Evolutionary conservation across 805 yeast species (phyloP), one percentile per base, ranked within the genome.

Genomic region (Myxozyma mucilagina): DNA sequence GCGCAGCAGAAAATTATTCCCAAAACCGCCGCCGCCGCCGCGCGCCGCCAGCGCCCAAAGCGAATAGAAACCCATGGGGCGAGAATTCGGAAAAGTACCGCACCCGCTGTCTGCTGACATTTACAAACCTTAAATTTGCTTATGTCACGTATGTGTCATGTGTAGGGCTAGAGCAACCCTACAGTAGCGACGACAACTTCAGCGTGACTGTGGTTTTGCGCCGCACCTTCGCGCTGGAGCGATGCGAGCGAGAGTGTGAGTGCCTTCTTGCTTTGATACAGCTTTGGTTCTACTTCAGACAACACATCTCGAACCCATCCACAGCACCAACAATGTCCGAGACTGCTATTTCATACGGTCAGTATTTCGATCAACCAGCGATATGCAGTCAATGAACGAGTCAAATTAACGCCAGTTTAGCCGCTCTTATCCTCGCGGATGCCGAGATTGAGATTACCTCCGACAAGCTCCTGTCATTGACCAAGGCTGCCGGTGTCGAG

Each of bases 351-450:
- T 89, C 97, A 73, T 91, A 90, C 89, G 74, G 74, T 70, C 53
- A 24, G 36, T 10, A 24, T 42, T 16, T 10, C 8, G 36, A 13
- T 29, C 35, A 20, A 31, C 1, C 7, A 3, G 41, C 41, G n/a
- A 38, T 38, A 38, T 38, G 13, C n/a, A 11, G 41, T 38, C n/a
- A 5, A n/a, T 3, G 16, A 24, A 6, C 34, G 38, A 20, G 45
- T 50, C 31, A 50, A 18, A 13, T 9, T 4, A 32, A 47, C 9
- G 10, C 48, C 38, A 45, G 53, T 43, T n/a, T 71, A 73, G 98
- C 99, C 79, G 97, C 98, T 77, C 87, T 93, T 80, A 91, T 93
- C 83, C 85, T 93, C 80, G 97, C 97, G 71, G 99, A 93, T 78
- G 90, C 97, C 75, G 97, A 90, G 76, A 82, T 90, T 76, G 97